These are phyloP conservation scores for Sanghuangporus weigelae DNA, from an alignment of 1,284 basidiomycete species.

Conservation along the genomic window DNA sequence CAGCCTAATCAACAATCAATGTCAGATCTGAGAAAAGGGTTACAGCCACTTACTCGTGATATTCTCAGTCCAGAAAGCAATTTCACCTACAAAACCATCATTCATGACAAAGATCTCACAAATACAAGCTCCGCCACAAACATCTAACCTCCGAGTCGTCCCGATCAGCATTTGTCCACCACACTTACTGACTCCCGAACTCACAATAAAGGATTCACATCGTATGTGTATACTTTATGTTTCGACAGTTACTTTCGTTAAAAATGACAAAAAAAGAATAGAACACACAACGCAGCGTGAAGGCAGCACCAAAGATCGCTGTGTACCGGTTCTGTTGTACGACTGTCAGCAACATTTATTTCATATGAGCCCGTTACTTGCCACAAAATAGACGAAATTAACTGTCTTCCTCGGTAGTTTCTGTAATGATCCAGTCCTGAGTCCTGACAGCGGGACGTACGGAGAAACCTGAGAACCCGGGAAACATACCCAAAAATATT, in stretches of 20 bases:
- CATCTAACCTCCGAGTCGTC: too few relatives aligned
- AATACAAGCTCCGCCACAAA: too few relatives aligned
- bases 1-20: neutral
- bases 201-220: neutral
- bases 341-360: neutral
- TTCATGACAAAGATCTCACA: too few relatives aligned
- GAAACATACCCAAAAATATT: conserved; percentile 3
- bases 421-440: neutral
- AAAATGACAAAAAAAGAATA: neutral
- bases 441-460: too few relatives aligned
- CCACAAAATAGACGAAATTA: conserved; percentile 3
- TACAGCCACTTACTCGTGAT: neutral
- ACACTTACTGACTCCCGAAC: neutral
- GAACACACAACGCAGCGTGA: neutral
- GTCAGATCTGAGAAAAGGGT: neutral
- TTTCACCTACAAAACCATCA: neutral
- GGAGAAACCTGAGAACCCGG: too few relatives aligned
- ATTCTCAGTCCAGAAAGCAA: neutral
- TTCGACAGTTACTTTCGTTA: neutral
- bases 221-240: neutral
- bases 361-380: neutral
- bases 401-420: neutral
- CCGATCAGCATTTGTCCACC: too few relatives aligned
- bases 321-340: neutral
- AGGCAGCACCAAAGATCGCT: neutral